Conservation (phyloP, 768 basidiomycete species). For the Pleurotus giganteus region DNA sequence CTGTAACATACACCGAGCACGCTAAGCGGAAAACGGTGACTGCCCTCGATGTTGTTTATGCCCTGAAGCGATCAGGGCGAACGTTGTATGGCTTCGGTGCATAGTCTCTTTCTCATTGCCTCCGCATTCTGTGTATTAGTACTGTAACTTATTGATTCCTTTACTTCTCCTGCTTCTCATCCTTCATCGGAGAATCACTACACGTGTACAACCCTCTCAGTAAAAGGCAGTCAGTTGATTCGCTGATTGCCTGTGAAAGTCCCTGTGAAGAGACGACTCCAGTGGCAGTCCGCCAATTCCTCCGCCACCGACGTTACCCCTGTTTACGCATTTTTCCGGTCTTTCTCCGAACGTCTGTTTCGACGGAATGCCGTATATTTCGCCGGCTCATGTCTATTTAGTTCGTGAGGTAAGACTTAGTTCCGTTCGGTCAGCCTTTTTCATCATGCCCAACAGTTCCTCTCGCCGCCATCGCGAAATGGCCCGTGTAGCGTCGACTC, state of each 20-base stretch:
- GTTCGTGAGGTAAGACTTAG: slow-evolving; percentile 11
- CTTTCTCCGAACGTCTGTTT: slow-evolving; percentile 30
- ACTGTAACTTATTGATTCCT: slow-evolving; percentile 19
- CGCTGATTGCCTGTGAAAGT: not conserved
- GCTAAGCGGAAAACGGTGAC: slow-evolving; percentile 87
- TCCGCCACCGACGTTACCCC: slow-evolving; percentile 36
- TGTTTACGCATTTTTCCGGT: slow-evolving; percentile 28
- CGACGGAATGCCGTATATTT: slow-evolving; percentile 20
- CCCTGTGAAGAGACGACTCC: not conserved
- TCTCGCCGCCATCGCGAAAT: not conserved
- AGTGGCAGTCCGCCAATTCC: slow-evolving; percentile 32
- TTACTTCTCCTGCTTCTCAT: not conserved
- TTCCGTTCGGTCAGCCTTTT: slow-evolving; percentile 1
- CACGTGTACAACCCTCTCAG: not conserved
- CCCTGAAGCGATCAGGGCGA: slow-evolving; percentile 68
- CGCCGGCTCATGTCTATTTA: slow-evolving; percentile 13
- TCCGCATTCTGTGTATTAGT: slow-evolving; percentile 14
- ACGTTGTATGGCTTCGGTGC: slow-evolving; percentile 83
- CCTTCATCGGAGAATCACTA: not conserved
- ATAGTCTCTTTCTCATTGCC: slow-evolving; percentile 25
- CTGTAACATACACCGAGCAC: slow-evolving; percentile 92
- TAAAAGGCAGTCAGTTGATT: slow-evolving; percentile 6
- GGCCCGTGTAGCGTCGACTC: not conserved
- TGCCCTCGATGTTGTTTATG: slow-evolving; percentile 82
- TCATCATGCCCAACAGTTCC: not conserved